A percentile compares a stretch with the other conserved stretches of the same genome.
These are phyloP conservation scores for Fusarium musae DNA, from an alignment of 2,329 filamentous ascomycete species.

Conservation along the genomic window DNA sequence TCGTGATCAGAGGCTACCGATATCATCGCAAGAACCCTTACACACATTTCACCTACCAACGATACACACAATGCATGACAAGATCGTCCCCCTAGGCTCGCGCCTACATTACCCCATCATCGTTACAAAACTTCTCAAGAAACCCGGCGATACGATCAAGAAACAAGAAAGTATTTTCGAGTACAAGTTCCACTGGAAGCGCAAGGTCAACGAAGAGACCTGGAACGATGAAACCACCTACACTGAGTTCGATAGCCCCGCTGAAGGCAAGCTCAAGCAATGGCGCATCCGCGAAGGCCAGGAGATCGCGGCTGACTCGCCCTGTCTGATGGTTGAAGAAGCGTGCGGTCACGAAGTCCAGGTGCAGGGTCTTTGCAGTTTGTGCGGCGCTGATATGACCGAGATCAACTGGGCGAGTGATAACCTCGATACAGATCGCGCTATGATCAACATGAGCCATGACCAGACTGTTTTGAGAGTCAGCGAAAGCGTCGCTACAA, in stretches of 20 bases:
- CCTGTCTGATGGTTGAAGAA: conserved; percentile 83
- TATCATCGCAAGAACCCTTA: conserved; percentile 7
- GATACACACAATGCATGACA: conserved; percentile 51
- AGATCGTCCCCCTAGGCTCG: conserved; percentile 62
- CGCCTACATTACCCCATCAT: conserved; percentile 92
- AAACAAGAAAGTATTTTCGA: conserved; percentile 83
- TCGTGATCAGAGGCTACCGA: conserved; percentile 14
- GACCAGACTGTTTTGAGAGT: conserved; percentile 89
- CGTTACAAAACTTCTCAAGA: conserved; percentile 84
- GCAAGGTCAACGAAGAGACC: conserved; percentile 76
- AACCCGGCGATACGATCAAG: conserved; percentile 77
- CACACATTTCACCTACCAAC: background rate
- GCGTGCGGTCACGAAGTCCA: conserved; percentile 91
- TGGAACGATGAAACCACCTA: conserved; percentile 73
- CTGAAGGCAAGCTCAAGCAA: conserved; percentile 79
- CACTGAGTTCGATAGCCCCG: conserved; percentile 83
- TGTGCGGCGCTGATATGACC: conserved; percentile 97
- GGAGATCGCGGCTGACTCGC: conserved; percentile 67
- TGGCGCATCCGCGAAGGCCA: conserved; percentile 81
- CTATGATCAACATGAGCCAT: conserved; percentile 94
- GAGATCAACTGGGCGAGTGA: conserved; percentile 87
- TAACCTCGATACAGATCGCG: conserved; percentile 81
- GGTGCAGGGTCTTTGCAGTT: conserved; percentile 88
- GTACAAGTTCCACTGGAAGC: conserved; percentile 86
- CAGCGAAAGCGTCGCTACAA: conserved; percentile 81